phyloP scores from a whole-genome alignment of 805 yeast species.

The Starmerella scarabaei region DNA sequence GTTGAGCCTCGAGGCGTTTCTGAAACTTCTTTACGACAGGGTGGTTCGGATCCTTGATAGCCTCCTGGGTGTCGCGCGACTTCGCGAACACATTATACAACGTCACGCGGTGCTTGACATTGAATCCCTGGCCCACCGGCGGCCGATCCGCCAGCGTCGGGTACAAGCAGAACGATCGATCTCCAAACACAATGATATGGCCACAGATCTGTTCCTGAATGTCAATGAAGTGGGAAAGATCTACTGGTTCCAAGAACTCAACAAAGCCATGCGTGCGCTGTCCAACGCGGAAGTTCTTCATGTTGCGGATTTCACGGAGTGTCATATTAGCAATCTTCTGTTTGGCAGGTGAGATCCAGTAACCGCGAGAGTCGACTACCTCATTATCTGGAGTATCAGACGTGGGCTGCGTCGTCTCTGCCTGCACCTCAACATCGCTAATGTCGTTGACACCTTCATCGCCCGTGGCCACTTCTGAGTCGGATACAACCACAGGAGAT shows the following conservation, averaged over 20 bases:
- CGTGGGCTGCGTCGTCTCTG: background rate
- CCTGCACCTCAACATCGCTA: background rate
- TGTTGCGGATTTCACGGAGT: constrained; percentile 48
- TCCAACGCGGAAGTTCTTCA: constrained; percentile 61
- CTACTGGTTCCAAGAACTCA: constrained; percentile 70
- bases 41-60: constrained; percentile 66
- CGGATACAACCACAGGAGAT: background rate
- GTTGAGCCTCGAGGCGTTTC: constrained; percentile 46
- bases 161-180: constrained; percentile 53
- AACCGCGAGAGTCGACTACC: constrained; percentile 54
- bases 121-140: constrained; percentile 67
- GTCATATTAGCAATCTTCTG: constrained; percentile 48
- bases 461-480: background rate
- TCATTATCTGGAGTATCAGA: constrained; percentile 28
- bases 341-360: constrained; percentile 74
- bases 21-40: constrained; percentile 59
- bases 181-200: constrained; percentile 46
- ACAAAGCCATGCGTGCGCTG: constrained; percentile 65
- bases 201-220: constrained; percentile 50
- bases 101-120: constrained; percentile 59
- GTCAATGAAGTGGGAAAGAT: constrained; percentile 53
- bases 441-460: background rate
- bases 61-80: constrained; percentile 55
- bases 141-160: constrained; percentile 56
- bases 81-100: constrained; percentile 71